Base-by-base conservation (phyloP, 371 early-diverging fungal genomes). In the Rhizopus microsporus region DNA sequence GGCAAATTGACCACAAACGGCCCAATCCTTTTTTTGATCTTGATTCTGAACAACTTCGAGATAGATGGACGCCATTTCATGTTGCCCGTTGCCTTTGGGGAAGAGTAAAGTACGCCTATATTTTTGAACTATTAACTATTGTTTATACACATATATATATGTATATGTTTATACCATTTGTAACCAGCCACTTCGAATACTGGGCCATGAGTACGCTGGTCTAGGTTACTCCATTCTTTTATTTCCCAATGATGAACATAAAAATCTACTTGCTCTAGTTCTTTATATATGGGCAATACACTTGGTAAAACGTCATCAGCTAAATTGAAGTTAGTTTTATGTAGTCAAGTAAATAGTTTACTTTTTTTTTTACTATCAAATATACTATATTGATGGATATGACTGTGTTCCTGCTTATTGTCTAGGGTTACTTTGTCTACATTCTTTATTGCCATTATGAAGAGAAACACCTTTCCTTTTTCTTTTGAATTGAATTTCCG, bases 91-190 rank as follows among this genome's bases (percentile, higher is more conserved):
- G 32, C 97, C 97, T 42, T 75, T 82, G 44, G 97, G 97, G 72
- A 95, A 97, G 15, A 95, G 72, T 9, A 96, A 75, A 16, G 95
- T 78, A 59, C 89, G 80, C 94, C 94, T 89, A 54, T 51, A 31
- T 17, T 42, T 10, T 35, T 16, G 4, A 13, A 15, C 0, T 34
- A 34, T 50, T 9, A 7, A 50, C 3, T 4, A 44, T 3, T 23
- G 12, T 34, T 29, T 17, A 44, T 44, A 29, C 29, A n/a, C 32
- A n/a, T n/a, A n/a, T n/a, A n/a, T n/a, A n/a, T n/a, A n/a, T n/a
- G n/a, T 17, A 10, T 29, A 29, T n/a, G 12, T 40, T 39, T 33
- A 37, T 77, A 80, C 87, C 87, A 87, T 75, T 80, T 76, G 65
- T 70, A 77, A 23, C 81, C 82, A 16, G 81, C 85, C 49, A 71